Evolutionary conservation across 2,329 filamentous ascomycete genomes (phyloP).

Genomic region (Fusarium dimerum): DNA sequence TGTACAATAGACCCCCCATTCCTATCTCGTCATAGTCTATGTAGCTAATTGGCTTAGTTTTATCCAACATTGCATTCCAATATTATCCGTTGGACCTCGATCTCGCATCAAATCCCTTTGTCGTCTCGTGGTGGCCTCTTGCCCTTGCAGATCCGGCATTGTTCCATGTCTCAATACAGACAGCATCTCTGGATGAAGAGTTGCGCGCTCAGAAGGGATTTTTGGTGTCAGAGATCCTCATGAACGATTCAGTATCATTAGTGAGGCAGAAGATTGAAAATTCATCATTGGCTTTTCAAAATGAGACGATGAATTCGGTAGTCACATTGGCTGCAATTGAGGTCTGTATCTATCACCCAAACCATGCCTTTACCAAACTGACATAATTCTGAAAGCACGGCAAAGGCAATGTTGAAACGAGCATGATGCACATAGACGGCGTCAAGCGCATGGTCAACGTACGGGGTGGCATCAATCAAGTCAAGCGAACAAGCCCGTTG

Average conservation of each 20-base stretch:
- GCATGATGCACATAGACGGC: conserved; percentile 50
- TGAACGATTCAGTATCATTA: conserved; percentile 57
- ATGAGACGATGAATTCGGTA: conserved; percentile 58
- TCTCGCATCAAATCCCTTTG: conserved; percentile 55
- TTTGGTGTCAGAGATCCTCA: conserved; percentile 53
- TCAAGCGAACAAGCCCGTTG: conserved; percentile 51
- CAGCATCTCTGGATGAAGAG: conserved; percentile 58
- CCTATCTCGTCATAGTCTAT: not conserved
- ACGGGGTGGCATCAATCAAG: conserved; percentile 50
- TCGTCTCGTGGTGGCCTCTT: conserved; percentile 61
- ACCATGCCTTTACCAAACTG: not conserved
- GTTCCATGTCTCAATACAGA: conserved; percentile 61
- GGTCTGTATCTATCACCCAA: conserved; percentile 35
- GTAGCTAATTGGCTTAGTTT: conserved; percentile 42
- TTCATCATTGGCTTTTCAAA: conserved; percentile 47
- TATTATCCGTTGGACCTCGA: conserved; percentile 60
- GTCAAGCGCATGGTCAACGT: conserved; percentile 50
- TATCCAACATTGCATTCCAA: conserved; percentile 59
- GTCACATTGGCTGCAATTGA: conserved; percentile 60
- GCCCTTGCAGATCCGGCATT: conserved; percentile 56
- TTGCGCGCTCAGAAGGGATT: conserved; percentile 53
- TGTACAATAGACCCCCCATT: conserved; percentile 44
- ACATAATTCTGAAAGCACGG: conserved; percentile 42
- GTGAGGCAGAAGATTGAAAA: conserved; percentile 52
- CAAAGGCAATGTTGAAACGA: conserved; percentile 50